Base-by-base conservation (phyloP, 352 stramenopile genomes). In the Globisporangium takayamanum region DNA sequence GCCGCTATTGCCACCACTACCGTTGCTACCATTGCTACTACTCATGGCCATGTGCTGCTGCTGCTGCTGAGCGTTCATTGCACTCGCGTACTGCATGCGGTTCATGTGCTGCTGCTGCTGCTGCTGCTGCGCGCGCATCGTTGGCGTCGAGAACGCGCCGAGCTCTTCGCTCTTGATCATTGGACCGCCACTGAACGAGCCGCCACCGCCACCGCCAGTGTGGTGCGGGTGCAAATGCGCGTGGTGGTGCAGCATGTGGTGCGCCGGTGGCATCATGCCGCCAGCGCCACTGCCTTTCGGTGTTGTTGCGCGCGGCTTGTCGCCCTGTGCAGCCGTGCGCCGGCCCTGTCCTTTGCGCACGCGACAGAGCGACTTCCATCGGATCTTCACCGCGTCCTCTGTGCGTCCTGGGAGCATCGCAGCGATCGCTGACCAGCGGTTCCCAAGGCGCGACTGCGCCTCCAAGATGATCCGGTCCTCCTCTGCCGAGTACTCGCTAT, bases 341-440 rank as follows among this genome's bases (percentile, higher is more conserved):
- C 75, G 75, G 11, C 68, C 66, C 59, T 82, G 73, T 18, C 80
- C 80, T 63, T 89, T 91, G 36, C 80, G 78, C 45, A 90, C 81
- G 36, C 84, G 73, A 59, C 85, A 93, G 18, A 95, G 72, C 62
- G 83, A 91, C 61, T 97, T 97, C 87, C 88, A 97, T 10, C 86
- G 79, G 60, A 96, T 97, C 73, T 97, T 97, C 10, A 97, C 86
- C 0, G 82, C 82, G 59, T 97, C 92, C 59, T 96, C 89, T 0
- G 87, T 96, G 41, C 89, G 76, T 3, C 89, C 89, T 5, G 84
- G 83, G n/a, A 97, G 65, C 73, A 92, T 91, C 11, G 80, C 80
- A 14, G 89, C 89, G 55, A 97, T 96, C 25, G 84, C 82, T 5
- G 89, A 96, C 89, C 89, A 97, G 33, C 84, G 83, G 60, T 96